A percentile compares a stretch with the other conserved stretches of the same genome.
These are phyloP conservation scores for Penicillium sp. DNA, from an alignment of 2,329 filamentous ascomycete genomes.

Conservation along the genomic window DNA sequence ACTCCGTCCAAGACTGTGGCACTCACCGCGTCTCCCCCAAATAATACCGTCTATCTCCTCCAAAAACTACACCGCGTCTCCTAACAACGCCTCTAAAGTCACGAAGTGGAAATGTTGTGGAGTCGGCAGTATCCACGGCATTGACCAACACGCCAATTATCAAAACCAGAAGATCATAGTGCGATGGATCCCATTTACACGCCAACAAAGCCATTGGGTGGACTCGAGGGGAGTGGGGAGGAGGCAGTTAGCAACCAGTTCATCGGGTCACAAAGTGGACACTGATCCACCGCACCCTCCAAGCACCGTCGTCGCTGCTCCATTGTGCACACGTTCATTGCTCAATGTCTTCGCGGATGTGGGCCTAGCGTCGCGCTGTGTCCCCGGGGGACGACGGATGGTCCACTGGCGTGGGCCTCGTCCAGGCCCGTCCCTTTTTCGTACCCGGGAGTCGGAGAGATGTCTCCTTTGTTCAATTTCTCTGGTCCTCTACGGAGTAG, in stretches of 20 bases:
- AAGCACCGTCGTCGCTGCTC: conserved; percentile 3
- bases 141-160: conserved; percentile 10
- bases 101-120: conserved; percentile 5
- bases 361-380: conserved; percentile 19
- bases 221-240: not conserved
- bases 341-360: conserved; percentile 1
- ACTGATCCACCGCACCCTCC: conserved; percentile 7
- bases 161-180: conserved; percentile 24
- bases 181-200: conserved; percentile 22
- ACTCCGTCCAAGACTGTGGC: not conserved
- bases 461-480: not conserved
- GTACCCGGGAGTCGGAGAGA: conserved; percentile 18
- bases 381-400: conserved; percentile 33
- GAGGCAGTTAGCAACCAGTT: not conserved
- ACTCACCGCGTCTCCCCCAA: conserved; percentile 8
- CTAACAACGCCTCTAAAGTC: not conserved
- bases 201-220: conserved; percentile 28
- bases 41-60: conserved; percentile 6
- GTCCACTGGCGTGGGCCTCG: conserved; percentile 31
- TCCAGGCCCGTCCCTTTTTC: conserved; percentile 29
- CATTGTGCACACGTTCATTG: conserved; percentile 18
- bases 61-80: not conserved
- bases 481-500: not conserved
- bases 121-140: not conserved
- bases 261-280: conserved; percentile 11